Percentiles rank a stretch among this genome's conserved stretches.
These are phyloP conservation scores for Trichoderma asperelloides DNA, from an alignment of 495 filamentous ascomycete genomes.

Conservation along the genomic window DNA sequence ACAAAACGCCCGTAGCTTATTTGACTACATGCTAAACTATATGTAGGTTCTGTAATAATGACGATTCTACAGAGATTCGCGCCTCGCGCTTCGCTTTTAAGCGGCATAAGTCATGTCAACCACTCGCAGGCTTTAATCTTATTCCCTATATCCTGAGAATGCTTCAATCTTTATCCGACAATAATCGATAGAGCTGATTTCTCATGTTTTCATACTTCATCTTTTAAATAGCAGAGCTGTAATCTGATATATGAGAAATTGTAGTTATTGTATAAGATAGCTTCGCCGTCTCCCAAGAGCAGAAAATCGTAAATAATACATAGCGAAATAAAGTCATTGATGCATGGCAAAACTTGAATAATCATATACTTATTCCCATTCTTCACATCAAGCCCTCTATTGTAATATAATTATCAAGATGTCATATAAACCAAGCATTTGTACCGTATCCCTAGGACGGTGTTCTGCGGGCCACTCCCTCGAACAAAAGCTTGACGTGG, in stretches of 20 bases:
- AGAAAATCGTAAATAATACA: too few relatives aligned
- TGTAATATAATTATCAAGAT: background rate
- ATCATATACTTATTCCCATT: too few relatives aligned
- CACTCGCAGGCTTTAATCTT: background rate
- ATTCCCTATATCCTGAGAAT: background rate
- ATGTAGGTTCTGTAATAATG: too few relatives aligned
- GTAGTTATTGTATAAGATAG: too few relatives aligned
- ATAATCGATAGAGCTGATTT: background rate
- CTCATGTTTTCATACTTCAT: background rate
- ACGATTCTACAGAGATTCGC: too few relatives aligned
- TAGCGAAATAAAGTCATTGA: too few relatives aligned
- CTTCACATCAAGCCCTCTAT: background rate
- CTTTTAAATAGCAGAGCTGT: background rate
- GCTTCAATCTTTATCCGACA: background rate
- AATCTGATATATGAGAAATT: background rate
- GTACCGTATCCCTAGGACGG: conserved; percentile 67
- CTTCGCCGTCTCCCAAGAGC: too few relatives aligned
- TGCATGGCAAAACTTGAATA: too few relatives aligned
- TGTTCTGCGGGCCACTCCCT: conserved; percentile 47
- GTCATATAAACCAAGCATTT: conserved; percentile 28
- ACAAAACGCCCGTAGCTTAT: too few relatives aligned
- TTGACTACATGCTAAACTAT: too few relatives aligned
- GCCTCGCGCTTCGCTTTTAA: background rate
- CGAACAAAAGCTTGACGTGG: conserved; percentile 54
- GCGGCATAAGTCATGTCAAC: background rate